Conservation (phyloP, 148 eudicot genomes). For the Fagopyrum tataricum region DNA sequence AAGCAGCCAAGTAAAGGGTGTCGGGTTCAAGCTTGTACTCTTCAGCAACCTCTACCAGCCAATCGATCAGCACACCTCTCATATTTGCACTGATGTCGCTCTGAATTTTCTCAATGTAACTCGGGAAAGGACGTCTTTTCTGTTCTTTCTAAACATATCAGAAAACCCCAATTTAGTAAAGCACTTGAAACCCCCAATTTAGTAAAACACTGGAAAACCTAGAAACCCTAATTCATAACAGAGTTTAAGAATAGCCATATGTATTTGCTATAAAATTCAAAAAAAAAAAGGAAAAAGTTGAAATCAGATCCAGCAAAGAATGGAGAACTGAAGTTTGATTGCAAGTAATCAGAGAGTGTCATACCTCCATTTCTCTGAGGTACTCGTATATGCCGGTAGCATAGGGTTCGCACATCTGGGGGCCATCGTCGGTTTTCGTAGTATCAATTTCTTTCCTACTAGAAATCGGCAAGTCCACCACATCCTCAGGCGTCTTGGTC, state of each 20-base stretch:
- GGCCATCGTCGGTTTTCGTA: constrained; percentile 42
- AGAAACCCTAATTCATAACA: constrained; percentile 5
- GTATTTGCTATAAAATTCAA: not conserved
- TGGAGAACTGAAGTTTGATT: not conserved
- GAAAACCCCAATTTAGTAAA: constrained; percentile 9
- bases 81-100: constrained; percentile 78
- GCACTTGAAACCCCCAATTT: not conserved
- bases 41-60: constrained; percentile 92
- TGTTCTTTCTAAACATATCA: constrained; percentile 43
- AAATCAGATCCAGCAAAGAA: not conserved
- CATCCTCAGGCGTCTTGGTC: constrained; percentile 21
- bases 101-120: constrained; percentile 66
- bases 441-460: constrained; percentile 21
- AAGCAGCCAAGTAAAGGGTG: constrained; percentile 59
- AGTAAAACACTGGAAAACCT: not conserved
- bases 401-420: constrained; percentile 70
- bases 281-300: too few species aligned
- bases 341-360: not conserved
- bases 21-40: constrained; percentile 83
- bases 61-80: constrained; percentile 89
- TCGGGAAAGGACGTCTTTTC: constrained; percentile 61
- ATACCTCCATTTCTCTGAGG: constrained; percentile 76
- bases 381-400: constrained; percentile 60
- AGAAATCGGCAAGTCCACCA: not conserved
- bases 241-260: not conserved